Percentiles rank a stretch among this genome's conserved stretches.
phyloP scores from a whole-genome alignment of 805 yeast genomes.

The Spathaspora girioi region DNA sequence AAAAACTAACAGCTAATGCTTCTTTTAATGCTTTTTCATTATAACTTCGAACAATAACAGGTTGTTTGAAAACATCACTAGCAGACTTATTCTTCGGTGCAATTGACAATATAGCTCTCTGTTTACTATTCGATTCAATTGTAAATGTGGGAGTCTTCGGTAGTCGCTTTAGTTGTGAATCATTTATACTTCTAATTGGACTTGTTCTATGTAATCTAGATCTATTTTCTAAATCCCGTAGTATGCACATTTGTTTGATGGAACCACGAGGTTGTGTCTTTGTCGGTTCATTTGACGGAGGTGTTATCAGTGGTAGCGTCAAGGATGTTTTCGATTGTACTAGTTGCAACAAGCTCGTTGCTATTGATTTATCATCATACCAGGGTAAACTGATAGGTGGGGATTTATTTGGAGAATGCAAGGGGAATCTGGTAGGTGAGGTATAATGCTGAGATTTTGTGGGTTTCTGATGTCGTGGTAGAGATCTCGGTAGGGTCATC shows the following conservation, averaged over 20 bases:
- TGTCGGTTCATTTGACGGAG: background rate
- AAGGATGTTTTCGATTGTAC: background rate
- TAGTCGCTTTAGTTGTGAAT: slow-evolving; percentile 25
- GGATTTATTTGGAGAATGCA: background rate
- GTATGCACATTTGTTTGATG: background rate
- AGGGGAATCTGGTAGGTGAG: background rate
- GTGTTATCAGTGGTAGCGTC: background rate
- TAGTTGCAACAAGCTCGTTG: background rate
- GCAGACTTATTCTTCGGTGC: slow-evolving; percentile 43
- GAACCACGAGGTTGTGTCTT: background rate
- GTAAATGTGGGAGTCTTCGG: slow-evolving; percentile 18
- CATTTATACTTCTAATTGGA: slow-evolving; percentile 26
- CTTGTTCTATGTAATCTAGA: slow-evolving; percentile 1
- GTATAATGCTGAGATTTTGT: background rate
- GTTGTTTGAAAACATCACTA: slow-evolving; percentile 31
- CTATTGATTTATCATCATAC: background rate
- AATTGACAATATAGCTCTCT: slow-evolving; percentile 33
- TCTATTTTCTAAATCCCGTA: background rate
- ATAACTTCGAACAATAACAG: slow-evolving; percentile 31
- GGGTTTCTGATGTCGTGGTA: background rate
- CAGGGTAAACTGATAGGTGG: background rate
- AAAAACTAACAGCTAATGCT: slow-evolving; percentile 30
- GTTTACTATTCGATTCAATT: background rate
- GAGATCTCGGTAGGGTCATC: background rate
- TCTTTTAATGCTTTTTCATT: slow-evolving; percentile 48